Evolutionary conservation across 1,284 basidiomycete genomes (phyloP), one percentile per base, ranked within the genome.

Genomic region (Malassezia sympodialis): DNA sequence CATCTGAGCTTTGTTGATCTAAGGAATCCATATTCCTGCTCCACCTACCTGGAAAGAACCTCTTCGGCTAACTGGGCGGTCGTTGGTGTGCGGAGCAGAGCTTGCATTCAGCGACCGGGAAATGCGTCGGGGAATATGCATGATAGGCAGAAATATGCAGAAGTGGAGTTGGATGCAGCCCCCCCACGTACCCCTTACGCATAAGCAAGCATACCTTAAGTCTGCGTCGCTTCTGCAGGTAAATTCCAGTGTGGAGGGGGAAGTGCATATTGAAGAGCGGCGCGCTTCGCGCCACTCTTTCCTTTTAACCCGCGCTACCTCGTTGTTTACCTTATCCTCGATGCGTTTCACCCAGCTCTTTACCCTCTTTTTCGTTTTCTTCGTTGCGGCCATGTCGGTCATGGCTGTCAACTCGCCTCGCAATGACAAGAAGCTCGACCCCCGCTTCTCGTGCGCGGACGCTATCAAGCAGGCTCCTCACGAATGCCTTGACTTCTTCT

Each of bases 331-430:
- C 32, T 4, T 28, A 7, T 23, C 21, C 8, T 23, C 27, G 14
- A 49, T 49, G 46, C 46, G 46, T 39, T 28, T 31, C 30, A 3
- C 46, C 23, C 32, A 31, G 15, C 24, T 49, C 5, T 49, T 49
- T n/a, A 49, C 46, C 31, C 31, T 49, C 31, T 19, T 49, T 39
- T 49, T 49, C 46, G 41, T 43, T 12, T 32, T 49, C 21, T 49
- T 49, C 34, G 35, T 28, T 1, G 35, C 46, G 2, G 31, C 32
- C 46, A 28, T 49, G 31, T 35, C 46, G 8, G 46, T 49, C 4
- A 26, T 49, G 32, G 46, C 46, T 8, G 46, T 31, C 34, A 49
- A 21, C 23, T 28, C 46, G 31, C 37, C 37, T 39, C 37, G 37
- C 15, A 31, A 49, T 14, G 46, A 23, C 34, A 49, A 49, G 46